Conservation (phyloP, 1,284 basidiomycete genomes). For the Leccinum subrobustum region DNA sequence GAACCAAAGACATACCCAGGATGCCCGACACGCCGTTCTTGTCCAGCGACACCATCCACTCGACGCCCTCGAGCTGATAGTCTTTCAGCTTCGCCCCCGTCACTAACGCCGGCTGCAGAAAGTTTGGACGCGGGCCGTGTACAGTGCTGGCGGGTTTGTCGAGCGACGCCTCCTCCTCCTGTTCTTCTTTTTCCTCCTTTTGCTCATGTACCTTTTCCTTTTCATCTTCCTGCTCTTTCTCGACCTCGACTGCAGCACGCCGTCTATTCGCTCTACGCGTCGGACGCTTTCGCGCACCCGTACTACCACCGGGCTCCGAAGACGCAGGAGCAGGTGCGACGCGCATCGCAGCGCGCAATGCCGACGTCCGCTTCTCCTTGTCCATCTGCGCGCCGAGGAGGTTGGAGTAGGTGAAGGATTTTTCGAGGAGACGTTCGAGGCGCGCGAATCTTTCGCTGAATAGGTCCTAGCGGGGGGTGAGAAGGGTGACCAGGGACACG, state of each 20-base stretch:
- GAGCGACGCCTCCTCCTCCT: conserved; percentile 21
- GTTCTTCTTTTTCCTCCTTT: background rate
- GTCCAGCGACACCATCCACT: conserved; percentile 94
- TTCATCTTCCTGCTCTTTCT: conserved; percentile 1
- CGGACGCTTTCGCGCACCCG: conserved; percentile 17
- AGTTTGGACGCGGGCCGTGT: conserved; percentile 34
- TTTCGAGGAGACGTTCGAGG: conserved; percentile 60
- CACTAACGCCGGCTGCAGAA: conserved; percentile 75
- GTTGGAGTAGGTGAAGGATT: conserved; percentile 59
- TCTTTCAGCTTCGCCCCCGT: conserved; percentile 85
- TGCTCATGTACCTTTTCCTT: background rate
- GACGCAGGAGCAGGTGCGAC: conserved; percentile 26
- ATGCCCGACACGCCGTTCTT: conserved; percentile 96
- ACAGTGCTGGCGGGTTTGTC: conserved; percentile 15
- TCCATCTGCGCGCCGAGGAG: conserved; percentile 67
- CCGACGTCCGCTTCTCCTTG: conserved; percentile 41
- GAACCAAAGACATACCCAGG: conserved; percentile 52
- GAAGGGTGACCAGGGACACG: background rate
- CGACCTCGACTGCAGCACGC: conserved; percentile 33
- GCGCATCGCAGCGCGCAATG: conserved; percentile 36
- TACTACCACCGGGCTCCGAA: background rate
- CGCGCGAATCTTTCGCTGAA: conserved; percentile 46
- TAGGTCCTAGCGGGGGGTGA: conserved; percentile 35
- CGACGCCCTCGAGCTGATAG: conserved; percentile 93
- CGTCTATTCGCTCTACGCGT: conserved; percentile 36